Evolutionary conservation across 495 filamentous ascomycete genomes (phyloP).

Genomic region (Podospora sp.): DNA sequence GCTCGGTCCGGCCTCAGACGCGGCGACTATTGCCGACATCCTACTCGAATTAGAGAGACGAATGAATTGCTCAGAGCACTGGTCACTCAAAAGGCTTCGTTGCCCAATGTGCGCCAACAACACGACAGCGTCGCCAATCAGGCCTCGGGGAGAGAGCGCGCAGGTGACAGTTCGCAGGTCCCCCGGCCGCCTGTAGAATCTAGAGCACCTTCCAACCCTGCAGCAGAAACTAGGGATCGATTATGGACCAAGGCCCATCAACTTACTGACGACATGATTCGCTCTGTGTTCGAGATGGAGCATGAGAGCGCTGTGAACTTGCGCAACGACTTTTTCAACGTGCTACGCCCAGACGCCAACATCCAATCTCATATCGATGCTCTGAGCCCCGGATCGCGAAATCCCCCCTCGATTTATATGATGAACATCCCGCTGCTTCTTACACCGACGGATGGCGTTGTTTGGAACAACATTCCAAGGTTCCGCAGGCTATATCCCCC

Average conservation of each 20-base stretch:
- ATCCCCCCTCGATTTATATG: too few relatives aligned
- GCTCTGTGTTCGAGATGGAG: background rate
- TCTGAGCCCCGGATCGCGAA: background rate
- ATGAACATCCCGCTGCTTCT: too few relatives aligned
- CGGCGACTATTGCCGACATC: constrained; percentile 10
- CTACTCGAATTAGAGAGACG: constrained; percentile 21
- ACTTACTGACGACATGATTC: background rate
- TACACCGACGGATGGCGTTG: background rate
- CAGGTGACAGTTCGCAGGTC: background rate
- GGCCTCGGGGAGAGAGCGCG: background rate
- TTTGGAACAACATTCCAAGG: background rate
- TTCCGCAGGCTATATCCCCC: background rate
- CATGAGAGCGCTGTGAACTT: background rate
- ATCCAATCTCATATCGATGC: background rate
- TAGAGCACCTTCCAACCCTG: background rate
- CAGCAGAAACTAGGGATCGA: background rate
- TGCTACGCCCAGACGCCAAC: background rate
- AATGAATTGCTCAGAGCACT: constrained; percentile 18
- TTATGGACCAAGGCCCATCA: background rate
- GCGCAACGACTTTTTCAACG: background rate
- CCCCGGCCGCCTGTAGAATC: too few relatives aligned
- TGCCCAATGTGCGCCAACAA: background rate
- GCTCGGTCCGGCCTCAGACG: background rate
- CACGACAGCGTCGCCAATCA: background rate
- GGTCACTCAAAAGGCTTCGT: background rate